These are phyloP conservation scores for Platanthera guangdongensis DNA, from an alignment of 106 monocot genomes.

Conservation along the genomic window DNA sequence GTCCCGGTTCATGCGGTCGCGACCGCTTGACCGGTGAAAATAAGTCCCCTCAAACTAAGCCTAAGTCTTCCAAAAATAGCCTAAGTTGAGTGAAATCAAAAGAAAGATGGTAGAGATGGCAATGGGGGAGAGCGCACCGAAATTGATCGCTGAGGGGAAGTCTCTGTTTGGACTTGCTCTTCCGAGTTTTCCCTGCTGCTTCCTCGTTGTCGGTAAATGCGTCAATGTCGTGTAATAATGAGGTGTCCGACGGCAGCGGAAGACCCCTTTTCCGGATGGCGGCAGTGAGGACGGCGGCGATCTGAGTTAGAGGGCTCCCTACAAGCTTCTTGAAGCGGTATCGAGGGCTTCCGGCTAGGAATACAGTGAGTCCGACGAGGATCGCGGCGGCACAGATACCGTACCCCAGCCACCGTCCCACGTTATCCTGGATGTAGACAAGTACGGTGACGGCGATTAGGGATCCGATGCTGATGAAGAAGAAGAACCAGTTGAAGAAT, in stretches of 20 bases:
- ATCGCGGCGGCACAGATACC: conserved; percentile 45
- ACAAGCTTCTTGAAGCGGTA: conserved; percentile 61
- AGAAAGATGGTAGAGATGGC: not conserved
- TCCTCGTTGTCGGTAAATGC: not conserved
- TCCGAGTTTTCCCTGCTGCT: not conserved
- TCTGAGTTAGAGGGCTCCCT: conserved; percentile 55
- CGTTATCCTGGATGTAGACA: conserved; percentile 54
- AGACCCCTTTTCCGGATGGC: conserved; percentile 36
- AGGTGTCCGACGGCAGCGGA: conserved; percentile 28
- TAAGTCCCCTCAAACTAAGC: too few relatives aligned
- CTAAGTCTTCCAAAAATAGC: too few relatives aligned
- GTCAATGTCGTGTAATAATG: conserved; percentile 15
- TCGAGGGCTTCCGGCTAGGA: conserved; percentile 32
- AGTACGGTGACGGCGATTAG: conserved; percentile 56
- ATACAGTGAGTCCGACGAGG: conserved; percentile 25
- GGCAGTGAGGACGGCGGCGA: conserved; percentile 34
- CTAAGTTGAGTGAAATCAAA: too few relatives aligned
- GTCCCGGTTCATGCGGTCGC: too few relatives aligned
- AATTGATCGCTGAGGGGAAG: conserved; percentile 14
- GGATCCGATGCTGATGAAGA: conserved; percentile 43
- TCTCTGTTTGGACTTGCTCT: conserved; percentile 6
- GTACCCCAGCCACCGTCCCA: conserved; percentile 52
- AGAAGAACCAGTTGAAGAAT: conserved; percentile 57
- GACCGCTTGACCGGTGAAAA: too few relatives aligned
- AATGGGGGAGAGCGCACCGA: conserved; percentile 5